Evolutionary conservation across 805 yeast species (phyloP), one percentile per base, ranked within the genome.

Genomic region (Kodamaea neixiangensis): DNA sequence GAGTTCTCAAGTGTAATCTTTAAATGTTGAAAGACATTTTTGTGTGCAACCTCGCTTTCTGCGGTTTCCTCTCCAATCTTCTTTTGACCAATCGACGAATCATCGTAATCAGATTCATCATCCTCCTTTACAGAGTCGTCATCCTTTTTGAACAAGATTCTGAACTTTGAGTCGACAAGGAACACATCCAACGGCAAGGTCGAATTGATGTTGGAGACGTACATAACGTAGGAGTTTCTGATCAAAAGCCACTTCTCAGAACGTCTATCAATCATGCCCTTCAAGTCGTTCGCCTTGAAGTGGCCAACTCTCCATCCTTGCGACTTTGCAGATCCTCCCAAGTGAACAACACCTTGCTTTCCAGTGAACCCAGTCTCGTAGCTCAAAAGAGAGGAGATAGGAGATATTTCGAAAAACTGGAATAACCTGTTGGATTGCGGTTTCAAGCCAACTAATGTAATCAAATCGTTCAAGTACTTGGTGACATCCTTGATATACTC

Each of bases 241-340:
- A 94, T 82, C 50, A 94, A 71, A 55, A 90, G 83, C 99, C 99
- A 94, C 67, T 94, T 94, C 38, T 85, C 85, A 0, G 96, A 85
- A 58, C 96, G 93, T 67, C 99, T 83, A 56, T 82, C 84, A 47
- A 93, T 87, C 97, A 94, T 90, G 34, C 89, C 91, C 57, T 82
- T 80, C 59, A 90, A 72, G 60, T 89, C 97, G 54, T 83, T 80
- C 6, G 89, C 82, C 54, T 81, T 83, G 67, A 90, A 82, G 63
- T 93, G 97, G 2, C 94, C 88, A 5, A 93, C 97, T 58, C 96
- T 77, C 98, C 99, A 94, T 2, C 99, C 98, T 64, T 90, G 96
- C 0, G 91, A 78, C 54, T 82, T 83, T 0, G 98, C 93, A 0
- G 90, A 83, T 0, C 97, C 86, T 17, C 91, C 83, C 44, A 92